A percentile compares a stretch with the other conserved stretches of the same genome.
phyloP scores from a whole-genome alignment of 1,139 yeast species.

The Debaryomyces fabryi region DNA sequence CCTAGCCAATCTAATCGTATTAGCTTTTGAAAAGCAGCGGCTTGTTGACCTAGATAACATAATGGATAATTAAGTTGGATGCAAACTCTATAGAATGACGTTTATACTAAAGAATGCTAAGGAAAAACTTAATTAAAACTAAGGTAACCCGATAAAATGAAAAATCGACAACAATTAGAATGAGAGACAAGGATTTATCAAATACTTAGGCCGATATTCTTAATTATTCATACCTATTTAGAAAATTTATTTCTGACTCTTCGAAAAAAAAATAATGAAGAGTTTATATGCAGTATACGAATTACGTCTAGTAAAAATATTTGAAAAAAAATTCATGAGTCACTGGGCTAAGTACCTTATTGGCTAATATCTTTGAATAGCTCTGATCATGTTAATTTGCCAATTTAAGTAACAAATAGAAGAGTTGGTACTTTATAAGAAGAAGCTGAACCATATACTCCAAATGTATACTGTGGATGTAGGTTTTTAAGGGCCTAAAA shows the following conservation, averaged over 20 bases:
- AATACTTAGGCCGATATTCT: neutral
- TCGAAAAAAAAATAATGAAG: neutral
- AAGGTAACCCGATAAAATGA: neutral
- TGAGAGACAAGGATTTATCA: neutral
- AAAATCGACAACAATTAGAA: neutral
- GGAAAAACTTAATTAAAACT: neutral
- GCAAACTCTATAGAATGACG: neutral
- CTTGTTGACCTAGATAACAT: constrained; percentile 6
- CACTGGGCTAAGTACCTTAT: neutral
- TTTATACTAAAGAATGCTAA: neutral
- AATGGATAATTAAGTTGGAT: neutral
- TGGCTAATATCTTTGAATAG: neutral
- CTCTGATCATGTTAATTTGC: neutral
- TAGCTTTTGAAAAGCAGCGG: neutral
- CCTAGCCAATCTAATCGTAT: constrained; percentile 9
- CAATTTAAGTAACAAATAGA: neutral
- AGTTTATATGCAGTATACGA: neutral
- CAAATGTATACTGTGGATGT: neutral
- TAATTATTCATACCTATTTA: neutral
- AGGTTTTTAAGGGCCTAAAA: neutral
- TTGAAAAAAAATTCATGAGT: neutral
- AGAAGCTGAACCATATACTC: neutral
- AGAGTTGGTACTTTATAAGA: neutral
- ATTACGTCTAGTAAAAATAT: neutral
- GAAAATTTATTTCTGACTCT: neutral